These are phyloP conservation scores for Rhodamnia rubescens DNA, from an alignment of 345 rosid species.

Conservation along the genomic window DNA sequence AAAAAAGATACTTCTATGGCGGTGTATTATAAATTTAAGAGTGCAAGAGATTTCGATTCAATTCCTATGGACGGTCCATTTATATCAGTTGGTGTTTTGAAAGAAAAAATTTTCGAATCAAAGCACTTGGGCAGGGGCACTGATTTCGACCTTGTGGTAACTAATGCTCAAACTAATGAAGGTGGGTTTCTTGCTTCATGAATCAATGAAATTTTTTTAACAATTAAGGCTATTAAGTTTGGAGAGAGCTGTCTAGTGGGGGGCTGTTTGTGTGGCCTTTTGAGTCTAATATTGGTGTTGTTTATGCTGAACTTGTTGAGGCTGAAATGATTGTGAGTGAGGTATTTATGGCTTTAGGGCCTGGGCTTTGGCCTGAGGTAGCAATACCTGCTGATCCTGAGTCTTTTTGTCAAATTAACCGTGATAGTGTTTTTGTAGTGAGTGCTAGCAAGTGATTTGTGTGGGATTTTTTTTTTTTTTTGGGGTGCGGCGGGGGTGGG, in stretches of 20 bases:
- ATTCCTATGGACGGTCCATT: conserved; percentile 93
- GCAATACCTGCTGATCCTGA: not conserved
- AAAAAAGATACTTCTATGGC: conserved; percentile 42
- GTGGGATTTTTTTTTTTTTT: not conserved
- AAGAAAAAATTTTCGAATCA: conserved; percentile 97
- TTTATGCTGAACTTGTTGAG: not conserved
- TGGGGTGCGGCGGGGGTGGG: not conserved
- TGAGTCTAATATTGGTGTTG: not conserved
- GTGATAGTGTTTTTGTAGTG: not conserved
- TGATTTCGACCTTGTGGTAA: conserved; percentile 93
- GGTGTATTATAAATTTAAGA: conserved; percentile 98
- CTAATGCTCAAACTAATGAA: conserved; percentile 98
- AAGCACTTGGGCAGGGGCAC: conserved; percentile 99
- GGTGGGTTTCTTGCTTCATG: conserved; percentile 61
- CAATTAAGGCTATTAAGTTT: not conserved
- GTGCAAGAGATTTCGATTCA: conserved; percentile 96
- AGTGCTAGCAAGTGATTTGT: not conserved
- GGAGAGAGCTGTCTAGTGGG: not conserved
- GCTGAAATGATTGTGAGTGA: not conserved
- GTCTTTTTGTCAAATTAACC: not conserved
- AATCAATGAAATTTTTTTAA: not conserved
- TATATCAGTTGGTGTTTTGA: conserved; percentile 92
- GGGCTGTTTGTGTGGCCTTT: not conserved
- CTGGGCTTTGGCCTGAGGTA: not conserved
- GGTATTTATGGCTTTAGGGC: not conserved